These are phyloP conservation scores for Sanghuangporus weigelae DNA, from an alignment of 1,284 basidiomycete species.

Conservation along the genomic window DNA sequence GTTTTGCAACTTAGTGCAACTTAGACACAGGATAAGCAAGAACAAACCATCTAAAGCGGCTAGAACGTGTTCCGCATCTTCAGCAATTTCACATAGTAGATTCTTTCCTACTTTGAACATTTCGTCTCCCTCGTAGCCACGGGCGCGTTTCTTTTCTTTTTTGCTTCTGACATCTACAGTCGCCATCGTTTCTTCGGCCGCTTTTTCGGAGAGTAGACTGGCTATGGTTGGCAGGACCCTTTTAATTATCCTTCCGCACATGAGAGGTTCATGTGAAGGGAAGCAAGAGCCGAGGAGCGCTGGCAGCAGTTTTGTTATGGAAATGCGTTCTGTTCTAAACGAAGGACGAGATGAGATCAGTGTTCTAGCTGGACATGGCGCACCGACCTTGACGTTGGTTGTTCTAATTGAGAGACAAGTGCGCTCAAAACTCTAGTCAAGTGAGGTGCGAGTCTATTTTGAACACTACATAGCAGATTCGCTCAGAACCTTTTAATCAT, in stretches of 20 bases:
- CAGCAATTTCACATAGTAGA: constrained; percentile 41
- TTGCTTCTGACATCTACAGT: constrained; percentile 34
- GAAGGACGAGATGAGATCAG: neutral
- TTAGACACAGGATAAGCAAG: neutral
- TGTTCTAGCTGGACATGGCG: neutral
- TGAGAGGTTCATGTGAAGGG: constrained; percentile 42
- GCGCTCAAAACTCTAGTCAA: constrained; percentile 41
- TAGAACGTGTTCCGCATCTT: constrained; percentile 52
- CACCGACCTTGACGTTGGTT: constrained; percentile 43
- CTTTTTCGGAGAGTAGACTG: constrained; percentile 40
- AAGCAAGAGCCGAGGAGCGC: constrained; percentile 41
- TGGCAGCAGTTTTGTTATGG: constrained; percentile 40
- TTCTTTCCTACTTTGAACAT: constrained; percentile 54
- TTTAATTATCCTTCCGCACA: constrained; percentile 52
- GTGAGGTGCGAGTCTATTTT: constrained; percentile 49
- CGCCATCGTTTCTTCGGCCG: constrained; percentile 23
- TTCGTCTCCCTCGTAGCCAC: constrained; percentile 76
- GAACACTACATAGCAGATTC: constrained; percentile 34
- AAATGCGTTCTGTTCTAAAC: constrained; percentile 38
- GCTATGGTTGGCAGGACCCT: constrained; percentile 47
- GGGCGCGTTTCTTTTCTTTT: constrained; percentile 70
- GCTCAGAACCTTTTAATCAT: neutral
- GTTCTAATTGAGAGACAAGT: constrained; percentile 58
- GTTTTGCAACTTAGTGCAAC: constrained; percentile 1
- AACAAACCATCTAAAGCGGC: constrained; percentile 56